Base-by-base conservation (phyloP, 768 basidiomycete genomes). In the Imleria badia region DNA sequence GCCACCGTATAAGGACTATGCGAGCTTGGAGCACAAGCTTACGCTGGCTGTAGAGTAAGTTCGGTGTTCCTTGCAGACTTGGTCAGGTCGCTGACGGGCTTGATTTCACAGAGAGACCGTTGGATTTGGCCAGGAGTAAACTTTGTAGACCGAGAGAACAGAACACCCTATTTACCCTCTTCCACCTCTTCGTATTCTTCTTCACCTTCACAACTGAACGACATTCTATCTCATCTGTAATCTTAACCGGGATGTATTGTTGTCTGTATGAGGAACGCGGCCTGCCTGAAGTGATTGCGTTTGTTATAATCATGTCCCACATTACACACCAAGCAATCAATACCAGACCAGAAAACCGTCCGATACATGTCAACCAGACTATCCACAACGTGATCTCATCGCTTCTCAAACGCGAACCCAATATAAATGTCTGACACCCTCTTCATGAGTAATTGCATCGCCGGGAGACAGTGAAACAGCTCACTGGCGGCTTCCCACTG, bases 401-500 rank as follows among this genome's bases (percentile, higher is more conserved):
- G 68, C 72, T 90, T 96, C 70, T 91, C 84, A 64, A 96, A 89
- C 8, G 92, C 95, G 63, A 98, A 98, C 3, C 87, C 95, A 60
- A 95, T 82, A 63, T 98, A 98, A 48, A 98, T 86, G 69, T 95
- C 95, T 98, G 65, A 38, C 35, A 3, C 20, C 23, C 44, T n/a
- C n/a, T 44, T 26, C 56, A 50, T 61, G n/a, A 66, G 49, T n/a
- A 47, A 33, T 22, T 6, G 19, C 20, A 8, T 23, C 33, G 42
- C 35, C 17, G 17, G 10, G 8, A 6, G 17, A 33, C 9, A 17
- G 23, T 29, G 11, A 51, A 45, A 33, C 33, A 13, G 83, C 94
- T 73, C 72, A 98, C 97, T 98, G n/a, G 94, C 94, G 58, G 96
- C 96, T 66, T 98, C 94, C 92, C 96, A 97, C 72, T 98, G 95